Percentiles rank a stretch among this genome's conserved stretches.
Evolutionary conservation across 2,329 filamentous ascomycete genomes (phyloP).

Genomic region (Escovopsis weberi): DNA sequence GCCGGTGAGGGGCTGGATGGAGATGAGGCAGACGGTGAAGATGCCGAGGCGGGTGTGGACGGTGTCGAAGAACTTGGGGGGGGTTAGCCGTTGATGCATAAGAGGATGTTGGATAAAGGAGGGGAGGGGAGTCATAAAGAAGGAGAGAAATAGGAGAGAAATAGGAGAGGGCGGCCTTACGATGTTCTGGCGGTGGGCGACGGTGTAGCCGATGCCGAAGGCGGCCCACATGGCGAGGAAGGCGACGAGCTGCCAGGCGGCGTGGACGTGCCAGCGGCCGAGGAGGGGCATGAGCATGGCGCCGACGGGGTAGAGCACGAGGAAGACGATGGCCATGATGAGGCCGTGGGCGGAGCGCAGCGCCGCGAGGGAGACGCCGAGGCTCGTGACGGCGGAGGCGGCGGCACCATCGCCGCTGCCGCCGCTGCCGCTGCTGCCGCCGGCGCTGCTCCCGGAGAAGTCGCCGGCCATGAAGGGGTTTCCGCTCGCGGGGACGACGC

Average conservation of each 20-base stretch:
- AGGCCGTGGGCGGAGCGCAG: slow-evolving; percentile 37
- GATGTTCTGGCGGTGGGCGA: slow-evolving; percentile 24
- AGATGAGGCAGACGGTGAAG: slow-evolving; percentile 37
- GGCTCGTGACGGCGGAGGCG: slow-evolving; percentile 2
- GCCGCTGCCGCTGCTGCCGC: slow-evolving; percentile 2
- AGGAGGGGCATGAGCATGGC: slow-evolving; percentile 45
- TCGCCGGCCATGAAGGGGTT: neutral
- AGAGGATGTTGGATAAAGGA: neutral
- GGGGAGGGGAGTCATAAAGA: too few relatives aligned
- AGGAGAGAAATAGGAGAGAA: neutral
- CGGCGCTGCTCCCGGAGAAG: neutral
- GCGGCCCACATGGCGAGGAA: slow-evolving; percentile 45
- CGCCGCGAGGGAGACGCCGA: slow-evolving; percentile 10
- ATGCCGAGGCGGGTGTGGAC: slow-evolving; percentile 43
- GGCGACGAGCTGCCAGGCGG: slow-evolving; percentile 36
- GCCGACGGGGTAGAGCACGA: slow-evolving; percentile 44
- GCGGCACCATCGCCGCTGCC: slow-evolving; percentile 5
- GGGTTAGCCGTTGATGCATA: slow-evolving; percentile 8
- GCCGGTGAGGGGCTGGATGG: slow-evolving; percentile 44
- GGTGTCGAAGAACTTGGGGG: slow-evolving; percentile 33
- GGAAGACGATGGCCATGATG: slow-evolving; percentile 46
- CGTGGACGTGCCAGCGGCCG: slow-evolving; percentile 44
- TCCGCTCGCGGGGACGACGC: neutral
- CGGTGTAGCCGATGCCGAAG: slow-evolving; percentile 41
- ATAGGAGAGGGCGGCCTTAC: slow-evolving; percentile 22